These are phyloP conservation scores for Claviceps sp. DNA, from an alignment of 2,329 filamentous ascomycete species.

Conservation along the genomic window DNA sequence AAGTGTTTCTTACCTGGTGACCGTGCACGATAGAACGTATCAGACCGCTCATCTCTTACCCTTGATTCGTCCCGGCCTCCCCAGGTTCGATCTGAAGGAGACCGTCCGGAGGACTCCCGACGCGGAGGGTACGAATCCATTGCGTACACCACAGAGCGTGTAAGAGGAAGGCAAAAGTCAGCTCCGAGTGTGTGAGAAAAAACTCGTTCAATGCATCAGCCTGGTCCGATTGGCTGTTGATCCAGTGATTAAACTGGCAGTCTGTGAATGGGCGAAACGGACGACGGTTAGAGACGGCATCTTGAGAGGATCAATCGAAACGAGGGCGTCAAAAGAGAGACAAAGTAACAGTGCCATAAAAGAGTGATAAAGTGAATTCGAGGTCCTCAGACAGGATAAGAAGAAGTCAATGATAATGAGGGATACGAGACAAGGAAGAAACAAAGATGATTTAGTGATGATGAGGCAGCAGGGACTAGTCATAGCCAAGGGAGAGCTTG, in stretches of 20 bases:
- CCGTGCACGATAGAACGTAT: slow-evolving; percentile 51
- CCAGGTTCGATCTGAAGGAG: slow-evolving; percentile 40
- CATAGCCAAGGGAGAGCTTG: slow-evolving; percentile 3
- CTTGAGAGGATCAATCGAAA: slow-evolving; percentile 18
- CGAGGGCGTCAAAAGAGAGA: slow-evolving; percentile 11
- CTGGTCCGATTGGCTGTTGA: slow-evolving; percentile 3
- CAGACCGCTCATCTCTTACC: slow-evolving; percentile 38
- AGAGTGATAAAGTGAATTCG: background rate
- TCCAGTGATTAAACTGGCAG: slow-evolving; percentile 15
- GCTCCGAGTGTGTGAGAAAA: background rate
- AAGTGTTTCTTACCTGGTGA: slow-evolving; percentile 51
- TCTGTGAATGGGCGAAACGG: slow-evolving; percentile 35
- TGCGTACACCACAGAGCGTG: background rate
- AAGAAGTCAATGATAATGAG: slow-evolving; percentile 5
- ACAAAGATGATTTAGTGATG: background rate
- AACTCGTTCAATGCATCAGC: slow-evolving; percentile 2
- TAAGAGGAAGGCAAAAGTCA: background rate
- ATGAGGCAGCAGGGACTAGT: background rate
- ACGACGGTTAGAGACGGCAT: slow-evolving; percentile 43
- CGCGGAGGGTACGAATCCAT: slow-evolving; percentile 45
- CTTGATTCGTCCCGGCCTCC: slow-evolving; percentile 39
- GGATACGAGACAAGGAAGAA: slow-evolving; percentile 5
- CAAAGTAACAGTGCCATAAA: slow-evolving; percentile 3
- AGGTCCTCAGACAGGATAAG: slow-evolving; percentile 2
- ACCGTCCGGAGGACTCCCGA: slow-evolving; percentile 37